These are phyloP conservation scores for Aspergillus steynii DNA, from an alignment of 495 filamentous ascomycete species.

Conservation along the genomic window DNA sequence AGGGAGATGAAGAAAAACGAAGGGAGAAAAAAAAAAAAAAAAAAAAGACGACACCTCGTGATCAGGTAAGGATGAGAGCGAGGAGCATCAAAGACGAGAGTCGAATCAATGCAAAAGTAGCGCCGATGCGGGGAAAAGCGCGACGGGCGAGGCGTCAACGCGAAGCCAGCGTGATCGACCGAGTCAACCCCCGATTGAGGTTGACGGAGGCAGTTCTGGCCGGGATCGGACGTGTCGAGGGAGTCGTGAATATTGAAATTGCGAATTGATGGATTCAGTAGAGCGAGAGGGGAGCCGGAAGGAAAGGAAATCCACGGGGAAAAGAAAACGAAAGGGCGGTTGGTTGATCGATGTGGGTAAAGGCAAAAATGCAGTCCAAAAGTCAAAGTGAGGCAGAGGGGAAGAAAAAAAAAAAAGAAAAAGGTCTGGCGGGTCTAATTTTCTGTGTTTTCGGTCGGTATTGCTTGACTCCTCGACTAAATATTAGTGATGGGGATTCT, in stretches of 20 bases:
- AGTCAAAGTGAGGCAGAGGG: conserved; percentile 4
- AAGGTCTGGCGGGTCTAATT: background rate
- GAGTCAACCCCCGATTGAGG: conserved; percentile 32
- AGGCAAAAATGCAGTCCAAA: background rate
- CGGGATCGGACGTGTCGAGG: background rate
- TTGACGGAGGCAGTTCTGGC: conserved; percentile 16
- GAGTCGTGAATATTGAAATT: background rate
- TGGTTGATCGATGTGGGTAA: background rate
- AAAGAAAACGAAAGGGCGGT: background rate
- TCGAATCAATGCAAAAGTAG: conserved; percentile 22
- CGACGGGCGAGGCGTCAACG: conserved; percentile 36
- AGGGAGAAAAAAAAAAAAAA: conserved; percentile 5
- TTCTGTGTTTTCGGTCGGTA: too few species aligned
- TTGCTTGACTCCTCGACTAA: too few species aligned
- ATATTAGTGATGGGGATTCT: too few species aligned
- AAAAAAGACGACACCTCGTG: conserved; percentile 13
- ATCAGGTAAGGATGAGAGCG: conserved; percentile 23
- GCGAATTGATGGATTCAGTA: conserved; percentile 10
- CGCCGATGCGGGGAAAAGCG: conserved; percentile 43
- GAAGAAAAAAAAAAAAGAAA: background rate
- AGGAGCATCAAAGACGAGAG: conserved; percentile 12
- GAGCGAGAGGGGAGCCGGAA: background rate
- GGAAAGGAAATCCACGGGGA: background rate
- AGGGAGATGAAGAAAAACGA: background rate
- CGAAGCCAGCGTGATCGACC: conserved; percentile 38